Evolutionary conservation across 148 eudicot species (phyloP).

Genomic region (Camellia lanceoleosa): DNA sequence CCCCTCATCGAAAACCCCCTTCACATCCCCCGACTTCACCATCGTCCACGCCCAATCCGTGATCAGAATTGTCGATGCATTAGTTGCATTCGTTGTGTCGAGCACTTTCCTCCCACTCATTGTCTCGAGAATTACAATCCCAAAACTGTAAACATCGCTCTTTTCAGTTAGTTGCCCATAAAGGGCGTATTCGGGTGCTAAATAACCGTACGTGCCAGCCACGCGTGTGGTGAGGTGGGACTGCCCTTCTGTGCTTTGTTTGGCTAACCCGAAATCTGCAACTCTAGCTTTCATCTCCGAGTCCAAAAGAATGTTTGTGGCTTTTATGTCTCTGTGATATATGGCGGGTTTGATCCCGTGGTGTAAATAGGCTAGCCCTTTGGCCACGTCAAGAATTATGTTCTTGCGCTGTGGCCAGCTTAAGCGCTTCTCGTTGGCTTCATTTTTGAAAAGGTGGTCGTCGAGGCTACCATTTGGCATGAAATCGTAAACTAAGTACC

Average conservation of each 20-base stretch:
- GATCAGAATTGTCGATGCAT: slow-evolving; percentile 34
- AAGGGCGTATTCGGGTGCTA: slow-evolving; percentile 67
- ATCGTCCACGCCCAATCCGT: slow-evolving; percentile 61
- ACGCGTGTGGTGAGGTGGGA: slow-evolving; percentile 66
- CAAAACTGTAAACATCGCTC: slow-evolving; percentile 70
- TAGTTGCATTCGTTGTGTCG: slow-evolving; percentile 27
- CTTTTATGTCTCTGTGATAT: slow-evolving; percentile 69
- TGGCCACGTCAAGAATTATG: slow-evolving; percentile 57
- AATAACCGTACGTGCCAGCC: slow-evolving; percentile 69
- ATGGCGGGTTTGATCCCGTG: slow-evolving; percentile 61
- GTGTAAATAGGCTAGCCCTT: slow-evolving; percentile 64
- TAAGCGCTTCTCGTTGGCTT: slow-evolving; percentile 9
- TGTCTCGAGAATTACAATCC: slow-evolving; percentile 55
- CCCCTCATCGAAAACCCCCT: slow-evolving; percentile 35
- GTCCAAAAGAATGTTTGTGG: slow-evolving; percentile 60
- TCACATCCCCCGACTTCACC: slow-evolving; percentile 41
- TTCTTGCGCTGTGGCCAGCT: slow-evolving; percentile 66
- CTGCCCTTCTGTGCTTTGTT: slow-evolving; percentile 52
- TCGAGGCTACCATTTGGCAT: slow-evolving; percentile 63
- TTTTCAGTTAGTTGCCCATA: slow-evolving; percentile 69
- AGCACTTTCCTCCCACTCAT: slow-evolving; percentile 60
- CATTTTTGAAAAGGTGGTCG: slow-evolving; percentile 37
- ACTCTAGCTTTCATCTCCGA: slow-evolving; percentile 55
- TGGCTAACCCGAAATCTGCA: slow-evolving; percentile 73
- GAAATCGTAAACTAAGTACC: slow-evolving; percentile 62